Base-by-base conservation (phyloP, 352 stramenopile species). In the Phytophthora pisi region DNA sequence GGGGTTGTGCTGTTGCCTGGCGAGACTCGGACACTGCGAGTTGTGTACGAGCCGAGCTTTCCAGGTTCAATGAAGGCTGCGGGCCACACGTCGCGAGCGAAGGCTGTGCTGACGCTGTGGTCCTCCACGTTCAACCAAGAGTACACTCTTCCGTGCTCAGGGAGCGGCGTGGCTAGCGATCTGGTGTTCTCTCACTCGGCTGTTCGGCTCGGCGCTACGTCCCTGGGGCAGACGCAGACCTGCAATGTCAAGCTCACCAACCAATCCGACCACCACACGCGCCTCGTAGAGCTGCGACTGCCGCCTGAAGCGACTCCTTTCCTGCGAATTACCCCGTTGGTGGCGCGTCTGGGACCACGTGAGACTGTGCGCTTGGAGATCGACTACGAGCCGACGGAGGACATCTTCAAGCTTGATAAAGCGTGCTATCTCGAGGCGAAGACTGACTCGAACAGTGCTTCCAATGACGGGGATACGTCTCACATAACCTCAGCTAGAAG, bases 321-420 rank as follows among this genome's bases (percentile, higher is more conserved):
- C 24, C 54, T 94, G 7, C 74, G 67, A 3, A 60, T 97, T 0
- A 90, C 81, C 3, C 93, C 93, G 0, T 69, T 79, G 31, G 89
- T 97, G 11, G 77, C 75, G 10, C 76, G 72, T 0, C 47, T 98
- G 0, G 38, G 18, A 0, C 75, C 87, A 4, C 66, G 64, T 5
- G 58, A 77, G 26, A 79, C 66, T 16, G 31, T 86, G 10, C 79
- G 91, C 5, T 59, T 98, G 9, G 93, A 98, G 64, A 74, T 98
- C 10, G 86, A 89, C 36, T 97, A 96, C 64, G 61, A 58, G 11
- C 84, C 92, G 0, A 78, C 57, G 4, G 67, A 81, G 7, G 64
- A 77, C 24, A 57, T 90, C 13, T 88, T 89, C 45, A 69, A 74
- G 15, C 13, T 86, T 0, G 7, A 26, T 6, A 51, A 77, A 40